These are phyloP conservation scores for Ascodesmis nigricans DNA, from an alignment of 495 filamentous ascomycete species.

Conservation along the genomic window DNA sequence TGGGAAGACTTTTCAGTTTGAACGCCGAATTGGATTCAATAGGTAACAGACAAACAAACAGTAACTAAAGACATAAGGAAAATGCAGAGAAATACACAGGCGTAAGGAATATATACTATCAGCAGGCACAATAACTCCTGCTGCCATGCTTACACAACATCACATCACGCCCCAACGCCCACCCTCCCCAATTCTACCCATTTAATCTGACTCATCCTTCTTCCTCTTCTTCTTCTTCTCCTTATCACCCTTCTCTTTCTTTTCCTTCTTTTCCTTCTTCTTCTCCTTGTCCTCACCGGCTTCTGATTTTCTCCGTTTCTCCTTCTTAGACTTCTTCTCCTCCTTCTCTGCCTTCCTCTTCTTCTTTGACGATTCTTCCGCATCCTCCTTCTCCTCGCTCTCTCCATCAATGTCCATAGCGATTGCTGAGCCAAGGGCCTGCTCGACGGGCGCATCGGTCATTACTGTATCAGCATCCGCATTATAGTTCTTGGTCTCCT, in stretches of 20 bases:
- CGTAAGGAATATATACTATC: no score
- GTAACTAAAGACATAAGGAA: no score
- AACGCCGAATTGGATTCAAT: no score
- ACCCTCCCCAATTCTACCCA: no score
- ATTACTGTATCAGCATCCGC: slow-evolving; percentile 70
- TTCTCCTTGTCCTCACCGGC: slow-evolving; percentile 14
- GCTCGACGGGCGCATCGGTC: slow-evolving; percentile 36
- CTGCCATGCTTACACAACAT: no score
- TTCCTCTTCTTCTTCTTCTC: slow-evolving; percentile 33
- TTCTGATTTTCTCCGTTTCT: slow-evolving; percentile 16
- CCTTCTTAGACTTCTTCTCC: slow-evolving; percentile 27
- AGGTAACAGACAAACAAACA: no score
- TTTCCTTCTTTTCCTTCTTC: slow-evolving; percentile 23
- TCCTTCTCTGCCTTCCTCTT: no score
- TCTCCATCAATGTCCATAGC: slow-evolving; percentile 34
- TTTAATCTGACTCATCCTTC: no score
- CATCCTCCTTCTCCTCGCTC: slow-evolving; percentile 24
- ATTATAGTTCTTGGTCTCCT: slow-evolving; percentile 92
- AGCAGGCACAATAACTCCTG: no score
- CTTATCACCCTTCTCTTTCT: slow-evolving; percentile 21
- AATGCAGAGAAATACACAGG: no score
- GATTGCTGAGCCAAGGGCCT: slow-evolving; percentile 28
- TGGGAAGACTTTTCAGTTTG: no score
- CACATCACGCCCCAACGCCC: no score
- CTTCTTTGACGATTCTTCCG: slow-evolving; percentile 23